A percentile compares a stretch with the other conserved stretches of the same genome.
These are phyloP conservation scores for Graphilbum sp. DNA, from an alignment of 2,329 filamentous ascomycete species.

Conservation along the genomic window DNA sequence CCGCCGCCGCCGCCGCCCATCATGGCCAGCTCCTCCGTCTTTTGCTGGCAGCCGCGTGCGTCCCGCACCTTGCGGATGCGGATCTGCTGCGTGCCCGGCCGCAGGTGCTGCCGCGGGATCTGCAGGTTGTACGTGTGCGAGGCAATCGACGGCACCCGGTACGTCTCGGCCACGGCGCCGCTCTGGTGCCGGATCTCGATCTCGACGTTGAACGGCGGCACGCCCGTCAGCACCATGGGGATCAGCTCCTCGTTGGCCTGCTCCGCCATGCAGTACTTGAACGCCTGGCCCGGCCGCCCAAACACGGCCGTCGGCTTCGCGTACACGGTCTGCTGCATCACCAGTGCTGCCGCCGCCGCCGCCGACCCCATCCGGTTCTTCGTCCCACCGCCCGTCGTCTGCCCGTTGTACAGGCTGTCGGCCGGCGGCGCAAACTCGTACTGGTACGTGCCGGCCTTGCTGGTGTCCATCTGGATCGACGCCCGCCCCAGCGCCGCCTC, in stretches of 20 bases:
- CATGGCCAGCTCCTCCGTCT: constrained; percentile 14
- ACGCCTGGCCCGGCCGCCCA: constrained; percentile 72
- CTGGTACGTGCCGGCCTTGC: constrained; percentile 64
- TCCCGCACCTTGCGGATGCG: constrained; percentile 84
- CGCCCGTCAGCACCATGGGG: constrained; percentile 67
- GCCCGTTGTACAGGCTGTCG: constrained; percentile 65
- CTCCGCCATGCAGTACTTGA: constrained; percentile 87
- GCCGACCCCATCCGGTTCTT: too few species aligned
- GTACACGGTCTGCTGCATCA: constrained; percentile 70
- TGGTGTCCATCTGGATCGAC: constrained; percentile 73
- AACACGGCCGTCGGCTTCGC: constrained; percentile 71
- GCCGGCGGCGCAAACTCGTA: constrained; percentile 74
- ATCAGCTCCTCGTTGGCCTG: constrained; percentile 71
- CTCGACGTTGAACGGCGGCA: constrained; percentile 78
- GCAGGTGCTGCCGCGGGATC: constrained; percentile 71
- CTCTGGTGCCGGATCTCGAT: constrained; percentile 87
- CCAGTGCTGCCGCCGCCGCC: constrained; percentile 28
- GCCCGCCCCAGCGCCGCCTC: constrained; percentile 63
- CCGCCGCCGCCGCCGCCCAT: constrained; percentile 32
- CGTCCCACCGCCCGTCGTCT: too few species aligned
- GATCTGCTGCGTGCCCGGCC: constrained; percentile 77
- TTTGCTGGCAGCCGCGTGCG: constrained; percentile 68
- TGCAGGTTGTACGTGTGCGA: constrained; percentile 60
- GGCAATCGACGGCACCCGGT: constrained; percentile 66
- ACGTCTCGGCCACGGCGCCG: constrained; percentile 54